Conservation (phyloP, 345 rosid species). For the Euphorbia lathyris region DNA sequence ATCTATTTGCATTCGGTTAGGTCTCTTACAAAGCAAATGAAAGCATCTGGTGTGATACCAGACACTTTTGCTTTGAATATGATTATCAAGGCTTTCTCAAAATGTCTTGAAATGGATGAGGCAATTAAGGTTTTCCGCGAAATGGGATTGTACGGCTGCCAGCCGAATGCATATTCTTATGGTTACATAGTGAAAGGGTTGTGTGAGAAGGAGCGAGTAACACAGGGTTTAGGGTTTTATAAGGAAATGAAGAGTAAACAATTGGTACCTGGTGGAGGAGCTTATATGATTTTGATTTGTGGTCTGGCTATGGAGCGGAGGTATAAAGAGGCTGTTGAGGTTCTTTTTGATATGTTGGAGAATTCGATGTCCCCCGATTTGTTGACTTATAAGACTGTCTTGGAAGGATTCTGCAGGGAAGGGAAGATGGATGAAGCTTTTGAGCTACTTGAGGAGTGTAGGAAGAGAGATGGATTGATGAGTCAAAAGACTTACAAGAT, state of each 20-base stretch:
- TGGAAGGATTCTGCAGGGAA: slow-evolving; percentile 69
- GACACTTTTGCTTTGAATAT: slow-evolving; percentile 77
- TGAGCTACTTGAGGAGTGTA: slow-evolving; percentile 71
- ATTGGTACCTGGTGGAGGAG: slow-evolving; percentile 56
- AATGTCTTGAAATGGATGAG: slow-evolving; percentile 73
- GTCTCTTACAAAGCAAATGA: slow-evolving; percentile 85
- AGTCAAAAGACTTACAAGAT: slow-evolving; percentile 57
- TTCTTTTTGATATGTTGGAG: slow-evolving; percentile 59
- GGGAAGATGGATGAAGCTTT: slow-evolving; percentile 65
- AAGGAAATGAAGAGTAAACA: slow-evolving; percentile 68
- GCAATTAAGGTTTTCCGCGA: slow-evolving; percentile 66
- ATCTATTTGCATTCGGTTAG: slow-evolving; percentile 76
- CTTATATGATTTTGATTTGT: slow-evolving; percentile 71
- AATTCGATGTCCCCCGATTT: slow-evolving; percentile 64
- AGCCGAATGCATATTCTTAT: slow-evolving; percentile 64
- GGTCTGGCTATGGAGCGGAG: slow-evolving; percentile 65
- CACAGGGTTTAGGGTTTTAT: slow-evolving; percentile 68
- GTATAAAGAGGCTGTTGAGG: slow-evolving; percentile 47
- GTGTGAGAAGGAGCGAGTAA: slow-evolving; percentile 73
- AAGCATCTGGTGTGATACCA: slow-evolving; percentile 69
- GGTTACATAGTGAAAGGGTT: slow-evolving; percentile 68
- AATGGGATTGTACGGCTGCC: slow-evolving; percentile 80
- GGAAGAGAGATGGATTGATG: slow-evolving; percentile 62
- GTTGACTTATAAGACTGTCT: slow-evolving; percentile 74
- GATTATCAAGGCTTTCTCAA: slow-evolving; percentile 81